Evolutionary conservation across 2,329 filamentous ascomycete genomes (phyloP), one percentile per base, ranked within the genome.

Genomic region (Paradendryphiella salina): DNA sequence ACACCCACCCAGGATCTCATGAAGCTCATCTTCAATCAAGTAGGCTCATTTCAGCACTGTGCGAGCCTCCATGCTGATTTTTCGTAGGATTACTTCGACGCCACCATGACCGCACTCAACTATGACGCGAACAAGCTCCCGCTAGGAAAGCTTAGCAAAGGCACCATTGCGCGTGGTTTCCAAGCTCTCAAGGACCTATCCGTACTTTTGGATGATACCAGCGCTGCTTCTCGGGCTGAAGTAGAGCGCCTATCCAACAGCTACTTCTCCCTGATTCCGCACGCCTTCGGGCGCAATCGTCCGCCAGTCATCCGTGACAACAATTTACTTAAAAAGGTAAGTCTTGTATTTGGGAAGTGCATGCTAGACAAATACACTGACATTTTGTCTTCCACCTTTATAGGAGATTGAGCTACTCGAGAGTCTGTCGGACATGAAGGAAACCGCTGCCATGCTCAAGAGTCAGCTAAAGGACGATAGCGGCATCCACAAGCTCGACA

Each of bases 201-300:
- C 1, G 83, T 80, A 3, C 74, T 91, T 3, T 73, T 93, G n/a
- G 75, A 83, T 29, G 76, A 85, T 52, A 73, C 77, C 0, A 63
- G 66, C 3, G 69, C 82, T 0, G 82, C 82, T 0, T 46, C 61
- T 0, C 70, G 73, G 9, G 67, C 75, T 34, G 82, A 83, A 0
- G 79, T 80, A 1, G 84, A 88, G 60, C 67, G 81, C 0, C 75
- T 93, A 2, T 92, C 89, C 26, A 92, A 95, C 63, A 76, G 79
- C 9, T 96, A 89, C 73, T 94, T 92, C 71, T 88, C 87, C 0
- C 76, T 88, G 33, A 95, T 96, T 54, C 91, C 91, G 0, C 90
- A 96, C 65, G 82, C 77, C 26, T 93, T 94, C 70, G 89, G 90
- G 7, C 85, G 89, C 26, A 82, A 83, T 36, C 79, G 85, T 0